A percentile compares a stretch with the other conserved stretches of the same genome.
Conservation (phyloP, 768 basidiomycete species). For the Calocybe indica region DNA sequence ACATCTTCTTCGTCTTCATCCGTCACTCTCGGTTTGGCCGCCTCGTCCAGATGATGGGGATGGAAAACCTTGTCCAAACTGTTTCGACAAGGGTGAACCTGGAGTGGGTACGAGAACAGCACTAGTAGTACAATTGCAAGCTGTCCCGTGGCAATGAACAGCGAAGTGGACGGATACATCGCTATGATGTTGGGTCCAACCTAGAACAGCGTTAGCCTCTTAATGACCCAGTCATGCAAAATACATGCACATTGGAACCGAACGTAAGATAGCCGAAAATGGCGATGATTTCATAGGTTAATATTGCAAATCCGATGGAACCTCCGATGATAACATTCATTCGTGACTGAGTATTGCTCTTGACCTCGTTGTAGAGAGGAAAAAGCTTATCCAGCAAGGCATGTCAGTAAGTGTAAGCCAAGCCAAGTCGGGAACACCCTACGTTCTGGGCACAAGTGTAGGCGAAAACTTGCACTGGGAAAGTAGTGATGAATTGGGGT, state of each 20-base stretch:
- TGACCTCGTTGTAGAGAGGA: slow-evolving; percentile 90
- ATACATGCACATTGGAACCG: slow-evolving; percentile 62
- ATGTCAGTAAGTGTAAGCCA: slow-evolving; percentile 3
- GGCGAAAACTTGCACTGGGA: slow-evolving; percentile 92
- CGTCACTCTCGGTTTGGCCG: slow-evolving; percentile 21
- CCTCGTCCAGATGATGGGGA: slow-evolving; percentile 22
- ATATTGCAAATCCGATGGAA: slow-evolving; percentile 78
- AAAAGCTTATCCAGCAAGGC: slow-evolving; percentile 54
- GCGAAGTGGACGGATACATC: slow-evolving; percentile 87
- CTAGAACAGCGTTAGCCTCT: slow-evolving; percentile 24
- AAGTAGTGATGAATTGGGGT: slow-evolving; percentile 72
- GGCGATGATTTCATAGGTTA: slow-evolving; percentile 86
- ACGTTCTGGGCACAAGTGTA: slow-evolving; percentile 94
- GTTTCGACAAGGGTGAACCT: slow-evolving; percentile 90
- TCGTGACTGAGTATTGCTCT: slow-evolving; percentile 69
- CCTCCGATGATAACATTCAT: slow-evolving; percentile 86
- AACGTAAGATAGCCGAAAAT: slow-evolving; percentile 92
- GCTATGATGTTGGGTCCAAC: slow-evolving; percentile 92
- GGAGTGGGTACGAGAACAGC: slow-evolving; percentile 89
- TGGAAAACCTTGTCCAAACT: slow-evolving; percentile 89
- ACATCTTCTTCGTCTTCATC: slow-evolving; percentile 38
- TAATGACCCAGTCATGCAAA: not conserved
- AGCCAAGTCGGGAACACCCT: slow-evolving; percentile 17
- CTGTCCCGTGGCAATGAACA: slow-evolving; percentile 91
- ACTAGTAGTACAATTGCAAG: slow-evolving; percentile 89